Base-by-base conservation (phyloP, 805 yeast species). In the Metschnikowia shivogae region DNA sequence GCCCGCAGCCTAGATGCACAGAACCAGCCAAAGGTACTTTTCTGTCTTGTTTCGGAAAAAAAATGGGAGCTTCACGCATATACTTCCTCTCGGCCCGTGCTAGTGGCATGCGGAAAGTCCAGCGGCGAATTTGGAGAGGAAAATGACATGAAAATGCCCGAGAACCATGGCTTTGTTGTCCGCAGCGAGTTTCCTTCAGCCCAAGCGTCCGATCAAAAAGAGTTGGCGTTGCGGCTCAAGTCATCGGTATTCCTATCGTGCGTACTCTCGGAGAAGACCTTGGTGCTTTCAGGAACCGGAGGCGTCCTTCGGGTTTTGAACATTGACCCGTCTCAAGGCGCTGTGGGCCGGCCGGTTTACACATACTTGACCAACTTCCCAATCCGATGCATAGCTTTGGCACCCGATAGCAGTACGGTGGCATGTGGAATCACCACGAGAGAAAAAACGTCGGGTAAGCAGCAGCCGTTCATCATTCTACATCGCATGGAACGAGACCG, bases 381-480 rank as follows among this genome's bases (percentile, higher is more conserved):
- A 1, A 84, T 90, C 31, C 64, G 95, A 42, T 88, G 96, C 57
- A 72, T 88, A 38, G 84, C 88, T 30, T 70, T 89, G 1, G 77
- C 92, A 8, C 77, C 81, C 0, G 70, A 76, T 52, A 89, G 85
- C 22, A 67, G 74, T 14, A 67, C 82, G 22, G 69, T 89, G 10
- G 93, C 93, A 5, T 78, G 88, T 51, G 93, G 95, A 1, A 82
- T 90, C 27, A 85, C 92, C 0, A 93, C 95, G 0, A 78, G 81
- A 46, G 95, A 87, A 58, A 73, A 84, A 46, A 65, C 76, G 17
- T 76, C 82, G 1, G 81, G 82, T 3, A 74, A 81, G 26, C 90
- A 84, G 57, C 92, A 86, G 58, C 89, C 95, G 3, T 76, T 88
- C 54, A 76, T 89, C 5, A 78, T 82, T 4, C 65, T 88, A 36